Conservation (phyloP, 768 basidiomycete genomes). For the Mycena pura region DNA sequence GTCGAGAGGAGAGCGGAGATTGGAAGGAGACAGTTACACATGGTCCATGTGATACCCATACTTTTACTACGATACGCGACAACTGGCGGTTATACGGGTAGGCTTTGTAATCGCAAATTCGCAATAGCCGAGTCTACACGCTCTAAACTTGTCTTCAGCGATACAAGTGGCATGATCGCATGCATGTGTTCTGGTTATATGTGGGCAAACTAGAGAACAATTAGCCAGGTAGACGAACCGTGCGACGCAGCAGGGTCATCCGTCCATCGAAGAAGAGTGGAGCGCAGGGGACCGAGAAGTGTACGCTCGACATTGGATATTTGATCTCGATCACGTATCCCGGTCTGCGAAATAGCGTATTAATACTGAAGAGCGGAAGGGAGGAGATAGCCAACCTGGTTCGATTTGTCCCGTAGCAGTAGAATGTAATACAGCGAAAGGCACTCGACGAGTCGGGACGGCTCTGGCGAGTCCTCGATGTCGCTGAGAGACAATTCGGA, state of each 20-base stretch:
- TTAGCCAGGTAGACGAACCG: slow-evolving; percentile 31
- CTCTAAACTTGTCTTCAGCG: slow-evolving; percentile 56
- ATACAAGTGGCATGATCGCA: slow-evolving; percentile 46
- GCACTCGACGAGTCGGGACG: slow-evolving; percentile 67
- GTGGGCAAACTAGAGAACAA: neutral
- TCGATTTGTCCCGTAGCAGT: slow-evolving; percentile 60
- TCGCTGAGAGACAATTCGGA: slow-evolving; percentile 45
- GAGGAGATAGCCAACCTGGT: slow-evolving; percentile 49
- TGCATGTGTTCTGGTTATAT: slow-evolving; percentile 36
- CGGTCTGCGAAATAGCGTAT: slow-evolving; percentile 48
- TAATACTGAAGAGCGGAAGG: neutral
- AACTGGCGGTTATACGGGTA: too few relatives aligned
- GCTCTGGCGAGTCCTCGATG: slow-evolving; percentile 62
- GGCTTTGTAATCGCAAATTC: too few relatives aligned
- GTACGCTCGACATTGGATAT: slow-evolving; percentile 51
- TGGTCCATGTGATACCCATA: too few relatives aligned
- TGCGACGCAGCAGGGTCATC: slow-evolving; percentile 26
- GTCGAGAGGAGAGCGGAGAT: too few relatives aligned
- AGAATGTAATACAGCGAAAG: slow-evolving; percentile 74
- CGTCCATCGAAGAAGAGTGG: slow-evolving; percentile 43
- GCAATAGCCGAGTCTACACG: slow-evolving; percentile 49
- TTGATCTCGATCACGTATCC: slow-evolving; percentile 52
- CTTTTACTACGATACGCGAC: too few relatives aligned
- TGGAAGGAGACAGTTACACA: neutral
- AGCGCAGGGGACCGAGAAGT: slow-evolving; percentile 53